Conservation (phyloP, 768 basidiomycete genomes). For the Psilocybe sp. region DNA sequence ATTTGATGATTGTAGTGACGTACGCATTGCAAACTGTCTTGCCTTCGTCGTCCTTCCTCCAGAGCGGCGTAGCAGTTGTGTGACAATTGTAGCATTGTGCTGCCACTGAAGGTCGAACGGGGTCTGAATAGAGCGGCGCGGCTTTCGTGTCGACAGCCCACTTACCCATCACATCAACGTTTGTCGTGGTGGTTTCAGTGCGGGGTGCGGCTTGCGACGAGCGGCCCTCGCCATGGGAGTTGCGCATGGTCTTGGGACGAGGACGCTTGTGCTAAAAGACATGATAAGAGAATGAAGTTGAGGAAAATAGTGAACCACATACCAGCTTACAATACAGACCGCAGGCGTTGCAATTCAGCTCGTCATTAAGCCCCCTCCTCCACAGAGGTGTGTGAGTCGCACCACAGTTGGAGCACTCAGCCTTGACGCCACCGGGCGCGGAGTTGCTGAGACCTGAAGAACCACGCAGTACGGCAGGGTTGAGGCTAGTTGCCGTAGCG, state of each 20-base stretch:
- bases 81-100: slow-evolving; percentile 91
- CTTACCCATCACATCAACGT: slow-evolving; percentile 69
- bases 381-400: slow-evolving; percentile 88
- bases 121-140: slow-evolving; percentile 25
- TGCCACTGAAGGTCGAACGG: slow-evolving; percentile 33
- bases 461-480: slow-evolving; percentile 40
- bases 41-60: slow-evolving; percentile 90
- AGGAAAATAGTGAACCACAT: slow-evolving; percentile 23
- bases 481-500: slow-evolving; percentile 61
- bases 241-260: slow-evolving; percentile 85
- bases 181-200: slow-evolving; percentile 42
- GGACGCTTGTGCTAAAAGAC: slow-evolving; percentile 75
- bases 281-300: slow-evolving; percentile 10
- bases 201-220: slow-evolving; percentile 55
- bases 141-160: slow-evolving; percentile 19
- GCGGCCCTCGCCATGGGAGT: slow-evolving; percentile 70
- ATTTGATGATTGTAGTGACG: slow-evolving; percentile 26
- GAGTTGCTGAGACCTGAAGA: slow-evolving; percentile 28
- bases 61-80: slow-evolving; percentile 84
- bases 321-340: slow-evolving; percentile 86
- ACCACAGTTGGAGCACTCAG: slow-evolving; percentile 86
- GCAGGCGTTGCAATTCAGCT: slow-evolving; percentile 87
- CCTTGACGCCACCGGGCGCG: slow-evolving; percentile 62
- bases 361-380: slow-evolving; percentile 83
- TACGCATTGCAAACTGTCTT: slow-evolving; percentile 91